Percentiles rank a stretch among this genome's conserved stretches.
Conservation (phyloP, 2,329 filamentous ascomycete genomes). For the Verticillium nubilum region DNA sequence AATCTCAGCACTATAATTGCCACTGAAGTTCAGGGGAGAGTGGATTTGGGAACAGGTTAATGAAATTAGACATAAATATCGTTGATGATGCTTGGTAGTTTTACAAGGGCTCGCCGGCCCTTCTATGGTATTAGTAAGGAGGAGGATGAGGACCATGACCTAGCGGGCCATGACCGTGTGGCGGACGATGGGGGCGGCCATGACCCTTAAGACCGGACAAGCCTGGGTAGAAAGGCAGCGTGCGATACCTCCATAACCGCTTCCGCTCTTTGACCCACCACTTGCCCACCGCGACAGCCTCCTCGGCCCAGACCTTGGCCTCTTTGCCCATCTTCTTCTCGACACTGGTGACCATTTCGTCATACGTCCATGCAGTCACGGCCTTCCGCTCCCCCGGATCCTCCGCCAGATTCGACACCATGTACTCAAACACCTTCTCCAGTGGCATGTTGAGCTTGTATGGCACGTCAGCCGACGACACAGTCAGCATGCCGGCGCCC, state of each 20-base stretch:
- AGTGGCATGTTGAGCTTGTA: conserved; percentile 16
- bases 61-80: not conserved
- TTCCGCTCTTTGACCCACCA: conserved; percentile 14
- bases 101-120: not conserved
- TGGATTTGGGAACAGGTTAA: no score
- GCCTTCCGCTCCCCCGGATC: conserved; percentile 9
- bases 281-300: conserved; percentile 14
- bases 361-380: conserved; percentile 8
- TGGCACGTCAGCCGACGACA: conserved; percentile 11
- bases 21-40: no score
- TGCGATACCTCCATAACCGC: not conserved
- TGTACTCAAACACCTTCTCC: conserved; percentile 12
- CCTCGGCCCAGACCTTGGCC: conserved; percentile 12
- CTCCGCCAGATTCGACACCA: conserved; percentile 10
- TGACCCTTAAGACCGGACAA: not conserved
- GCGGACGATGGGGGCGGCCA: not conserved
- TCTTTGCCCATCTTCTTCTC: conserved; percentile 7
- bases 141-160: not conserved
- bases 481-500: conserved; percentile 13
- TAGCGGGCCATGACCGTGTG: not conserved
- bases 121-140: not conserved
- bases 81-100: not conserved
- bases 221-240: not conserved
- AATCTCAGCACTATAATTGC: no score
- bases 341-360: conserved; percentile 6